Base-by-base conservation (phyloP, 371 early-diverging fungal species). In the Mucor racemosus region DNA sequence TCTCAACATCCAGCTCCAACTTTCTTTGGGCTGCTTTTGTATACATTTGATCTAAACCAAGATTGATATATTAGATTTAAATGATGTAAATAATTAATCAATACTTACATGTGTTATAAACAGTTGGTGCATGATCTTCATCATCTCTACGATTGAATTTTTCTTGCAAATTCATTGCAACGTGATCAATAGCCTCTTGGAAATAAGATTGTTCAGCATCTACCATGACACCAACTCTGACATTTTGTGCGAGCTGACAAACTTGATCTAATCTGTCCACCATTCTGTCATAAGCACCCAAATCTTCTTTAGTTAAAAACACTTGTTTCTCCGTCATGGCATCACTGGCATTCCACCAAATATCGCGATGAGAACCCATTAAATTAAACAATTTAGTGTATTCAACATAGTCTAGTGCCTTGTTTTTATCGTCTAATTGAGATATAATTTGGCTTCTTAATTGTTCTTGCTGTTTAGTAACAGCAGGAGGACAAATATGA, bases 161-260 rank as follows among this genome's bases (percentile, higher is more conserved):
- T 55, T 79, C 72, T 72, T 84, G 84, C 48, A 95, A 73, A 42
- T 85, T 84, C 60, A 94, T 71, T 5, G 93, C 90, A 4, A 95
- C 86, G 61, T 88, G 88, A 76, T 95, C 95, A 76, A 98, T 94
- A 15, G 94, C 93, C 7, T 92, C 89, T 80, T 96, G 97, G 81
- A 95, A 95, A 74, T 94, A 93, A 31, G 90, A 75, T 75, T 95
- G 96, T 74, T 97, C 98, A 56, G 98, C 98, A 69, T 97, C 98
- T 17, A 96, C 82, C 90, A 95, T 90, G 31, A 96, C 67, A 3
- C 91, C 86, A 7, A 95, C 95, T 36, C 85, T 77, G 39, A 74
- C 72, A 36, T 80, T 67, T 36, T 77, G 72, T 8, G 95, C 94
- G 55, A 88, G 75, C 15, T 78, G 72, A 60, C 88, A 86, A 2